phyloP scores from a whole-genome alignment of 768 basidiomycete species.

The Coprinopsis marcescibilis region DNA sequence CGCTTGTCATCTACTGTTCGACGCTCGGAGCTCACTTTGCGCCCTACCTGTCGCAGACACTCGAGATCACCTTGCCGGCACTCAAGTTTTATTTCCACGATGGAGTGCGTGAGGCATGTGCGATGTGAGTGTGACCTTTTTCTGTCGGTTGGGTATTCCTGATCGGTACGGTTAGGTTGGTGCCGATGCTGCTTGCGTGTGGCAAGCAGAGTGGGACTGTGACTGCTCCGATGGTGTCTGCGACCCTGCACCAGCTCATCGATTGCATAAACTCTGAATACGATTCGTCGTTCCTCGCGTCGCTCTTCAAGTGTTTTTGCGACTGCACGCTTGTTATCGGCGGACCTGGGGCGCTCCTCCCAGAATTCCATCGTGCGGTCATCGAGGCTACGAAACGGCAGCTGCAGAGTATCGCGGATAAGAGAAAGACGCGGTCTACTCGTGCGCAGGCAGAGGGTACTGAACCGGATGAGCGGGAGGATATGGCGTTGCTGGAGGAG shows the following conservation, averaged over 20 bases:
- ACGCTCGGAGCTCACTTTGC: conserved; percentile 62
- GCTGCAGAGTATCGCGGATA: conserved; percentile 62
- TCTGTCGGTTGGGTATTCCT: not conserved
- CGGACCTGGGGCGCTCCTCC: conserved; percentile 44
- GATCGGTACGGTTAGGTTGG: conserved; percentile 39
- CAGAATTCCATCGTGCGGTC: conserved; percentile 47
- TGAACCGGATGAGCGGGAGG: conserved; percentile 40
- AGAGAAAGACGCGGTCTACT: conserved; percentile 44
- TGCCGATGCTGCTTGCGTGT: conserved; percentile 65
- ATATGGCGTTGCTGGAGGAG: conserved; percentile 69
- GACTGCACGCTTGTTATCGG: conserved; percentile 59
- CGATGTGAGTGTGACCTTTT: conserved; percentile 44
- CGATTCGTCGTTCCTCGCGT: conserved; percentile 73
- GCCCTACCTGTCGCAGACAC: conserved; percentile 64
- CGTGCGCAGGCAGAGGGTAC: conserved; percentile 28
- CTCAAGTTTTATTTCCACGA: conserved; percentile 80
- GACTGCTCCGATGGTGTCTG: conserved; percentile 61
- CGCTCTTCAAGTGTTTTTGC: conserved; percentile 65
- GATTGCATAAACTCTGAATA: conserved; percentile 59
- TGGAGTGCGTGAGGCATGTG: conserved; percentile 74
- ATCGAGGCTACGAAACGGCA: conserved; percentile 70
- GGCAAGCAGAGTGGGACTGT: conserved; percentile 63
- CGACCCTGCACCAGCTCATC: conserved; percentile 62
- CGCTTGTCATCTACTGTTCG: conserved; percentile 75
- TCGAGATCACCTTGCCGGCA: conserved; percentile 68